phyloP scores from a whole-genome alignment of 2,329 filamentous ascomycete species.

The Pseudogymnoascus sp. region DNA sequence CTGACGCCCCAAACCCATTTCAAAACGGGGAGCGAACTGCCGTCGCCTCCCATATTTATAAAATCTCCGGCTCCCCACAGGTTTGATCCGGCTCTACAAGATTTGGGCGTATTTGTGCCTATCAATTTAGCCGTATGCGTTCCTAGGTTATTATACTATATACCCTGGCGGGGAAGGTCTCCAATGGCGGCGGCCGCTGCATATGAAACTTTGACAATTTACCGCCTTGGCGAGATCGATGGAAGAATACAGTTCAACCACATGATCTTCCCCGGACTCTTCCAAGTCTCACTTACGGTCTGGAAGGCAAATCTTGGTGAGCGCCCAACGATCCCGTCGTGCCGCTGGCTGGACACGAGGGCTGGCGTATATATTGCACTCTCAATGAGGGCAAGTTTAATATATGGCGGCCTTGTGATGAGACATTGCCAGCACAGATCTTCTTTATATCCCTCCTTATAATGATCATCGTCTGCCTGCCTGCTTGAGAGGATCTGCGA shows the following conservation, averaged over 20 bases:
- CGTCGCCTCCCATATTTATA: neutral
- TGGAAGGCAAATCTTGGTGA: neutral
- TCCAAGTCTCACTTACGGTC: neutral
- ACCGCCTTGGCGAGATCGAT: neutral
- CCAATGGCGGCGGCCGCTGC: neutral
- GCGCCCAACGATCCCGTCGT: neutral
- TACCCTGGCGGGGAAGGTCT: neutral
- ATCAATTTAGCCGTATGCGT: neutral
- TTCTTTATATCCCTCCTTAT: neutral
- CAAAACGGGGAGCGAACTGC: neutral
- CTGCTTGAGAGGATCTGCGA: neutral
- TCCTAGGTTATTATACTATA: neutral
- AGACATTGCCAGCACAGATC: neutral
- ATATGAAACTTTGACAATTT: conserved; percentile 5
- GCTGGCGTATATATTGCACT: conserved; percentile 1
- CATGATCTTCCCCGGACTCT: neutral
- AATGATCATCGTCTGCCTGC: neutral
- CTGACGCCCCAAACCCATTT: neutral
- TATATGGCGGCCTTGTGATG: neutral
- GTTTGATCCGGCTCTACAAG: neutral
- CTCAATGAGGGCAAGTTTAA: conserved; percentile 1
- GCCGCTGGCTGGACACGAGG: neutral
- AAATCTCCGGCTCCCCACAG: conserved; percentile 1
- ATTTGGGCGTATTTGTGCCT: neutral
- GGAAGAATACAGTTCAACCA: neutral